These are phyloP conservation scores for Macrophomina phaseolina DNA, from an alignment of 2,329 filamentous ascomycete species.

Conservation along the genomic window DNA sequence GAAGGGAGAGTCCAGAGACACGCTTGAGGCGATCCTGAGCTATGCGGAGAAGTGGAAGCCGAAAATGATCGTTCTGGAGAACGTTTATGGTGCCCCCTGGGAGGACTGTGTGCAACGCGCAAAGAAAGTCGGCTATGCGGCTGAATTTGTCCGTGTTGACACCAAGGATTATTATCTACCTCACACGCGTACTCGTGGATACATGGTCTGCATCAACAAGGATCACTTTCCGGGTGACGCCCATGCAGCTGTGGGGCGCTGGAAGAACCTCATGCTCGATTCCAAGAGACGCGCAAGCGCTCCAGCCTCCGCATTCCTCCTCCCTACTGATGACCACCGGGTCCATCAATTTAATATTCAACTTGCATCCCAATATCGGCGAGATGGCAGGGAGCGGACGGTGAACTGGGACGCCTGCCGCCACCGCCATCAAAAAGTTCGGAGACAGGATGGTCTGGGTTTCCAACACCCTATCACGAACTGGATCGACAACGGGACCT, in stretches of 20 bases:
- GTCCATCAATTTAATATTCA: conserved; percentile 51
- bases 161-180: conserved; percentile 76
- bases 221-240: conserved; percentile 31
- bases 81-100: conserved; percentile 70
- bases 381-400: conserved; percentile 23
- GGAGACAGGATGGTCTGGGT: conserved; percentile 59
- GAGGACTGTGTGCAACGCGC: conserved; percentile 43
- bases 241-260: conserved; percentile 38
- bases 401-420: conserved; percentile 63
- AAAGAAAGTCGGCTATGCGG: conserved; percentile 62
- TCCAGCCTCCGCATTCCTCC: conserved; percentile 66
- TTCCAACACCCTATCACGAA: conserved; percentile 62
- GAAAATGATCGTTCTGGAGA: conserved; percentile 72
- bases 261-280: conserved; percentile 52
- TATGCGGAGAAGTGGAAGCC: conserved; percentile 65
- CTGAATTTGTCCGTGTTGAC: conserved; percentile 60
- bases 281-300: conserved; percentile 66
- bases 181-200: conserved; percentile 61
- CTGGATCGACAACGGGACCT: conserved; percentile 62
- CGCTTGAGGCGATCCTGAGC: conserved; percentile 65
- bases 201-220: conserved; percentile 54
- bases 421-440: conserved; percentile 63
- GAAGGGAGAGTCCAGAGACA: conserved; percentile 68
- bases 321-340: conserved; percentile 61
- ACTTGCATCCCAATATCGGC: background rate